Percentiles rank a stretch among this genome's conserved stretches.
These are phyloP conservation scores for Apophysomyces trapeziformis DNA, from an alignment of 371 early-diverging fungal species.

Conservation along the genomic window DNA sequence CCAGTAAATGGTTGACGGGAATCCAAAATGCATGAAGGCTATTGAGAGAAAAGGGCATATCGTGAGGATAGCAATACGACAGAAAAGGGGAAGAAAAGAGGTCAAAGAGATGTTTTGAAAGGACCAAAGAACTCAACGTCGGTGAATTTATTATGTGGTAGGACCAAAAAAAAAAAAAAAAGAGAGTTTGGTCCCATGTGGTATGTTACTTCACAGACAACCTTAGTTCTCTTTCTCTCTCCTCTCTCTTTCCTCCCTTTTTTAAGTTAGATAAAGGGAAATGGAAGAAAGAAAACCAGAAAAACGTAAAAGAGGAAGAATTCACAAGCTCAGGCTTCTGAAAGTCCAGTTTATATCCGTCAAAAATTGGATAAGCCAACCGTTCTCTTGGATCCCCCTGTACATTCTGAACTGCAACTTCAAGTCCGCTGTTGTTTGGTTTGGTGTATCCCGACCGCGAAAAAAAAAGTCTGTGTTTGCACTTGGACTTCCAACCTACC, in stretches of 20 bases:
- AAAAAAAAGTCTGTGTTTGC: not conserved
- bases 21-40: slow-evolving; percentile 6
- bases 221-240: not conserved
- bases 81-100: slow-evolving; percentile 7
- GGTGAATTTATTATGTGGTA: slow-evolving; percentile 6
- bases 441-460: slow-evolving; percentile 4
- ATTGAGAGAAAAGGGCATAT: not conserved
- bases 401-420: not conserved
- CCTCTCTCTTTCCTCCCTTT: not conserved
- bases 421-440: not conserved
- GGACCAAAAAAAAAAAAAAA: not conserved
- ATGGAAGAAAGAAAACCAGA: not conserved
- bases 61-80: slow-evolving; percentile 6
- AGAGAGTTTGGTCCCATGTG: not conserved
- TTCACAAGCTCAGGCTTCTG: not conserved
- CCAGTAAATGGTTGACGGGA: not conserved
- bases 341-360: not conserved
- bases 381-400: slow-evolving; percentile 6
- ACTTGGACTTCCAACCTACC: not conserved
- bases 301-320: not conserved
- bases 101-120: not conserved
- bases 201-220: slow-evolving; percentile 8
- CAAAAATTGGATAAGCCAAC: not conserved
- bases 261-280: not conserved
- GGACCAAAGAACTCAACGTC: not conserved